Base-by-base conservation (phyloP, 2,329 filamentous ascomycete genomes). In the Anthostomella pinea region DNA sequence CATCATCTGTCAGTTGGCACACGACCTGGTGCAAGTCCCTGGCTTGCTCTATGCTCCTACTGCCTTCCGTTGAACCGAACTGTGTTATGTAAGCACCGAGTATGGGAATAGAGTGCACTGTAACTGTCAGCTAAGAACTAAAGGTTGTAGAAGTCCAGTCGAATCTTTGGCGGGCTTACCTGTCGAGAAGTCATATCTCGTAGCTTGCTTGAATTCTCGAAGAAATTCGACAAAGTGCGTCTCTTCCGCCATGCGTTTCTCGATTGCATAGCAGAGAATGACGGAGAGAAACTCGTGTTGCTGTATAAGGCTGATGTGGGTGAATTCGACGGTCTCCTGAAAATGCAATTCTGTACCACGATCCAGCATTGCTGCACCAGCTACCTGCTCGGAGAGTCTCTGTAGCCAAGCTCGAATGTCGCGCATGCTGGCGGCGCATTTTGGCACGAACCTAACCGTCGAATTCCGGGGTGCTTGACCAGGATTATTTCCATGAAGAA, bases 281-380 rank as follows among this genome's bases (percentile, higher is more conserved):
- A 88, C 76, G 9, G 84, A 83, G 11, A 99, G 69, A 11, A 85
- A 79, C 58, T 98, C 91, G 58, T 98, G 94, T 61, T 98, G 91
- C 54, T 87, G 83, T 15, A 84, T 79, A 33, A 98, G 73, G 54
- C 87, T 94, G 48, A 79, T 69, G 28, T 84, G 80, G 53, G 95
- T 87, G 53, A 87, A 86, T 51, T 90, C 83, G 44, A 95, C 76
- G 3, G 83, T 84, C 57, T 95, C 87, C 48, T 83, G 72, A 38
- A 83, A 73, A 48, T 90, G 8, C 74, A 72, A 28, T 67, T 59
- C 35, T 54, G 58, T 26, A 63, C 68, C 69, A 46, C 85, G 79
- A 4, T 86, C 85, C 9, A 96, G 73, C 3, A 95, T 76, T 19
- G 83, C 77, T 7, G 82, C 81, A 36, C 86, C 85, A 38, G 87